Base-by-base conservation (phyloP, 2,329 filamentous ascomycete genomes). In the Aspergillus sp. region DNA sequence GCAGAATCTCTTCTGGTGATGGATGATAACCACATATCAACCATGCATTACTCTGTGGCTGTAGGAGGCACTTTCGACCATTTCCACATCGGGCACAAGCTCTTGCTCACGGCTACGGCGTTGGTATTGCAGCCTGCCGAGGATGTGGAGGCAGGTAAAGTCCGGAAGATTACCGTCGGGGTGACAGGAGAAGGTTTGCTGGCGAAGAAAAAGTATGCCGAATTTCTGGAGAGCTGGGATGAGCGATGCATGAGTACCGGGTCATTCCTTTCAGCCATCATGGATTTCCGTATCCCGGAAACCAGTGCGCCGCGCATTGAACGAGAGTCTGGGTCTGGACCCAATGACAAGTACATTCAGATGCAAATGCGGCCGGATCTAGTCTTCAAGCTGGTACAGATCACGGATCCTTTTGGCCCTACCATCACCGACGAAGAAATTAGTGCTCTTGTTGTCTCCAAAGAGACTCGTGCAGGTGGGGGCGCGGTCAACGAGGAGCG, bases 21-120 rank as follows among this genome's bases (percentile, higher is more conserved):
- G n/a, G 67, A 69, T 13, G 59, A 68, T 36, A 50, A 60, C 25
- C 36, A 51, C 21, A 57, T 64, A 55, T 48, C 62, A 19, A 57
- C 53, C 15, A 64, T 67, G 45, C 85, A 91, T 73, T 78, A 81
- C 61, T 84, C 86, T 13, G 89, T 96, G 53, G 91, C 89, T 55
- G 86, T 98, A 12, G 95, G 94, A 30, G 95, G 95, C 9, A 99
- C 95, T 0, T 99, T 98, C 77, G 95, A 99, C 75, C 92, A 98
- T 76, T 84, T 99, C 21, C 95, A 99, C 73, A 88, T 91, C 4
- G 95, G 95, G 5, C 95, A 99, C 80, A 99, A 98, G 78, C 83
- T 98, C n/a, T 85, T 99, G 19, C 85, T 99, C 19, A 92, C 93
- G n/a, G 93, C 93, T 63, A 91, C 90, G 0, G 86, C 89, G 0